A percentile compares a stretch with the other conserved stretches of the same genome.
Conservation (phyloP, 805 yeast species). For the Starmera pachycereana region DNA sequence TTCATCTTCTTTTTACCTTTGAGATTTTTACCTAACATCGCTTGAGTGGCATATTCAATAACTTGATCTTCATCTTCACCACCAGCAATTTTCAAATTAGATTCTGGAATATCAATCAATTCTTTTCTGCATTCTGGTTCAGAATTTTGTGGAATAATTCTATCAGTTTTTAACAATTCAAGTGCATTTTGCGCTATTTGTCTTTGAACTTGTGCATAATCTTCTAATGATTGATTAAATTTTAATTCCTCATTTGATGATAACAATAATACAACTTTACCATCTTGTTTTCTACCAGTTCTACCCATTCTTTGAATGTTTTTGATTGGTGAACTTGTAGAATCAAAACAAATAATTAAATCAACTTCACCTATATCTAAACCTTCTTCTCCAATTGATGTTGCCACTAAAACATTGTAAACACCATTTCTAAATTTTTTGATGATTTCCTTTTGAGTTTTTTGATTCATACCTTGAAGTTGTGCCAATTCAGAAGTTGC, state of each 20-base stretch:
- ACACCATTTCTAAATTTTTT: constrained; percentile 61
- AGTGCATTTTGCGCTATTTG: constrained; percentile 43
- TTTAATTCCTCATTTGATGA: constrained; percentile 71
- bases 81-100: constrained; percentile 43
- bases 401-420: constrained; percentile 80
- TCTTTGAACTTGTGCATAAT: constrained; percentile 68
- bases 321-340: constrained; percentile 88
- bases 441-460: constrained; percentile 72
- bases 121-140: constrained; percentile 48
- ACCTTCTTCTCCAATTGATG: constrained; percentile 98
- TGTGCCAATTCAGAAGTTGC: constrained; percentile 72
- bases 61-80: constrained; percentile 60
- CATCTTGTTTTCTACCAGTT: constrained; percentile 92
- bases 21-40: constrained; percentile 35
- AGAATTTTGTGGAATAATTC: constrained; percentile 55
- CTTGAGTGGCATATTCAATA: constrained; percentile 54
- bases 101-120: constrained; percentile 59
- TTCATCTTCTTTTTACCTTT: not conserved
- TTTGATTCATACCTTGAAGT: constrained; percentile 81
- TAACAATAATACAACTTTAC: constrained; percentile 65
- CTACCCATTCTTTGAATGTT: constrained; percentile 96
- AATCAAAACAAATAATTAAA: constrained; percentile 83
- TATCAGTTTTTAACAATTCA: constrained; percentile 37
- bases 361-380: constrained; percentile 98
- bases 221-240: constrained; percentile 76